Evolutionary conservation across 2,329 filamentous ascomycete species (phyloP), one percentile per base, ranked within the genome.

Genomic region (Sarocladium kiliense): DNA sequence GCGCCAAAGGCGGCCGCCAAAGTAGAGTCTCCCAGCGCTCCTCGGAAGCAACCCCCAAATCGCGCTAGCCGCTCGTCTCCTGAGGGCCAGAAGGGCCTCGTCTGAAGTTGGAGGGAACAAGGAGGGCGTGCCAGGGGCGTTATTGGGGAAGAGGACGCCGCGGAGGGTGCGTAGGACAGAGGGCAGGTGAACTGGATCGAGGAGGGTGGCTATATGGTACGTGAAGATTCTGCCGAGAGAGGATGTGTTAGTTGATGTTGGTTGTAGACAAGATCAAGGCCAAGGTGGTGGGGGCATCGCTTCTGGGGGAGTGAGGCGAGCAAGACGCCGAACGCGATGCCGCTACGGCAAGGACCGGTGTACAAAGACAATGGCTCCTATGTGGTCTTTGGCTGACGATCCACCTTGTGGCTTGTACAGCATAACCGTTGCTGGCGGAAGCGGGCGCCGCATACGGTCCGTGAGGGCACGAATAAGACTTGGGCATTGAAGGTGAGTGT

Each of bases 81-180:
- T 83, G 64, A 91, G 84, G 62, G 78, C 77, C 53, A 74, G 75
- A 60, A 84, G 74, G 64, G 84, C 80, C 63, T 82, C 76, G 55
- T 84, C 77, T 59, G 79, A 79, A 50, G 77, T 77, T 57, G 86
- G 84, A 53, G 86, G 79, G 54, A 78, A 72, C 61, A 86, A 73
- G 57, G 80, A 78, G 63, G 85, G 76, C 60, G 83, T 80, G 57
- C 85, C 87, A 58, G 87, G 85, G 63, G 82, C 78, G 71, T 95
- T 95, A 72, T 90, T 88, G 61, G 94, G 93, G 68, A 97, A 97
- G 55, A 97, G 76, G 58, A 88, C 82, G 64, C 82, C 84, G 67
- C 94, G 88, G 64, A 89, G 78, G 61, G 84, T 81, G 67, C 84
- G 82, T 64, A 93, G 80, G 61, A 89, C 71, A 66, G 77, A 77